Conservation (phyloP, 2,329 filamentous ascomycete species). For the Microsporum audouinii region DNA sequence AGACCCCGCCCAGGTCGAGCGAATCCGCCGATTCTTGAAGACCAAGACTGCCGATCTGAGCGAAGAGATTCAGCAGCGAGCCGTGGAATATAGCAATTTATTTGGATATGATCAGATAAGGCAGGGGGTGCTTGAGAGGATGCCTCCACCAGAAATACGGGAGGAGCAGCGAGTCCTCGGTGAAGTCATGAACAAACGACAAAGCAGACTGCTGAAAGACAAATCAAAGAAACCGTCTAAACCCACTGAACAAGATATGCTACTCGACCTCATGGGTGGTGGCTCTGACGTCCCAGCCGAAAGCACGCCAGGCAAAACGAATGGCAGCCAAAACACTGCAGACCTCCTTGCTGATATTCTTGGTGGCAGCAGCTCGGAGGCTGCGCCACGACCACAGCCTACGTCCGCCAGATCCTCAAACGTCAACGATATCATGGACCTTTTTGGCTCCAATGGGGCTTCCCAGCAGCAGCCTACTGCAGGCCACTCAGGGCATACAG, state of each 20-base stretch:
- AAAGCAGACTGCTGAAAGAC: constrained; percentile 53
- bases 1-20: constrained; percentile 74
- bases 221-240: constrained; percentile 66
- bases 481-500: constrained; percentile 40
- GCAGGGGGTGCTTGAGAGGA: constrained; percentile 84
- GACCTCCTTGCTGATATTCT: constrained; percentile 88
- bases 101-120: constrained; percentile 82
- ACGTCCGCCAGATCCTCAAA: constrained; percentile 50
- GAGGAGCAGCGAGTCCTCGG: constrained; percentile 88
- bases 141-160: constrained; percentile 94
- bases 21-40: constrained; percentile 66
- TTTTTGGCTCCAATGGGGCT: constrained; percentile 51
- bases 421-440: constrained; percentile 74
- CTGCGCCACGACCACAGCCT: constrained; percentile 32
- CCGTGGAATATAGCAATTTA: constrained; percentile 91
- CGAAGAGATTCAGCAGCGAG: constrained; percentile 89
- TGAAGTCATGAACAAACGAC: constrained; percentile 59
- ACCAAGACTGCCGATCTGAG: constrained; percentile 76
- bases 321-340: constrained; percentile 59
- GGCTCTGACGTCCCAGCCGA: constrained; percentile 54
- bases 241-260: constrained; percentile 78
- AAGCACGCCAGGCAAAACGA: constrained; percentile 43
- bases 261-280: constrained; percentile 81
- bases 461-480: constrained; percentile 35
- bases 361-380: constrained; percentile 49